Base-by-base conservation (phyloP, 2,329 filamentous ascomycete species). In the Aspergillus melleus region DNA sequence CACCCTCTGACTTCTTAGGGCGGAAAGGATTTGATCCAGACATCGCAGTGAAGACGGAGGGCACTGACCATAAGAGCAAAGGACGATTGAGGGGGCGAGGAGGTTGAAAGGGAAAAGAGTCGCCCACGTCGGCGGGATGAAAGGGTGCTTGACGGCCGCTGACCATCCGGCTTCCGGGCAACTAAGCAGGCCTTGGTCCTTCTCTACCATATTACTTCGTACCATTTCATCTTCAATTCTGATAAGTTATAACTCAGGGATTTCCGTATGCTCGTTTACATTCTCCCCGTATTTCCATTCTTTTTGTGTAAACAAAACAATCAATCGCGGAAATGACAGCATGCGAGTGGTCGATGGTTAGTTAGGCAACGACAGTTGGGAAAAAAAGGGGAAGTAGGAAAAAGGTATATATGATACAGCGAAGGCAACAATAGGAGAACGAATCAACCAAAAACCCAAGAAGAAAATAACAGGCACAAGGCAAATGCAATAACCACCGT, bases 11-110 rank as follows among this genome's bases (percentile, higher is more conserved):
- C 59, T 74, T 76, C 66, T 70, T 79, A 76, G 71, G 76, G 74
- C 80, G 79, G 73, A 82, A 82, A 71, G 80, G 79, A 79, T 82
- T 82, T 73, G 73, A 78, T 69, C 75, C 77, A 76, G 78, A 77
- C 78, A 80, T 80, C 68, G 71, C 71, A 70, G 66, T 66, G 64
- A 61, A 66, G 56, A 59, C 65, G 62, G 52, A 61, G 53, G 62
- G 65, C 61, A 59, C 64, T 66, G 64, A 68, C 63, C 73, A 75
- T 75, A 68, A 70, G 71, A 70, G 63, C 63, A 64, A 54, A 60
- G 59, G 49, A 60, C 29, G 57, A 62, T 52, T 55, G 36, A 59
- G 62, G 53, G 42, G 42, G 49, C 52, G 54, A 57, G 39, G 52
- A 59, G 59, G 55, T 30, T 52, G 32, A 53, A 61, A 61, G 52